phyloP scores from a whole-genome alignment of 805 yeast species.

The Maudiozyma barnettii region DNA sequence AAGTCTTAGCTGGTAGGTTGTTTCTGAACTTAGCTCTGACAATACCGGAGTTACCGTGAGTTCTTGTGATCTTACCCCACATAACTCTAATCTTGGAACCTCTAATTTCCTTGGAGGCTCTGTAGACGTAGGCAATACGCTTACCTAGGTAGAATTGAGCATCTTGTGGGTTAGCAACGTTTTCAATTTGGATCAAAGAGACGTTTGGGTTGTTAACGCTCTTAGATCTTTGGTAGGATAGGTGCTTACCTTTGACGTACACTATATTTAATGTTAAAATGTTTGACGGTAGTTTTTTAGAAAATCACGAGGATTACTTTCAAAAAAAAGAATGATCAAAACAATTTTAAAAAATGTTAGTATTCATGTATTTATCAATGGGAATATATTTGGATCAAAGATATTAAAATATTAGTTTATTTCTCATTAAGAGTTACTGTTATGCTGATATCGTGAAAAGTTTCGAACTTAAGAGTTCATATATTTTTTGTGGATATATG shows the following conservation, averaged over 20 bases:
- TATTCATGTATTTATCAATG: neutral
- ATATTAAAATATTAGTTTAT: too few relatives aligned
- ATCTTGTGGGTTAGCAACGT: constrained; percentile 83
- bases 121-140: constrained; percentile 98
- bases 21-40: constrained; percentile 98
- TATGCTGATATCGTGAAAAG: too few relatives aligned
- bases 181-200: constrained; percentile 94
- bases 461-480: too few relatives aligned
- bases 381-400: neutral
- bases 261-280: constrained; percentile 37
- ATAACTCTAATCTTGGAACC: constrained; percentile 98
- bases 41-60: constrained; percentile 97
- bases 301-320: too few relatives aligned
- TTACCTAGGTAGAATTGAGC: constrained; percentile 99
- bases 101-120: constrained; percentile 95
- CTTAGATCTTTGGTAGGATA: constrained; percentile 99
- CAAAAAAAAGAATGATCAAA: neutral
- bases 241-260: constrained; percentile 99
- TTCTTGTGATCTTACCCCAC: constrained; percentile 99
- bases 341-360: constrained; percentile 1
- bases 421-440: too few relatives aligned
- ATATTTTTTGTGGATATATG: too few relatives aligned
- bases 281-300: neutral
- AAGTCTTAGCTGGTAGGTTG: constrained; percentile 98
- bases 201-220: constrained; percentile 95